Evolutionary conservation across 768 basidiomycete species (phyloP), one percentile per base, ranked within the genome.

Genomic region (Russula foetens): DNA sequence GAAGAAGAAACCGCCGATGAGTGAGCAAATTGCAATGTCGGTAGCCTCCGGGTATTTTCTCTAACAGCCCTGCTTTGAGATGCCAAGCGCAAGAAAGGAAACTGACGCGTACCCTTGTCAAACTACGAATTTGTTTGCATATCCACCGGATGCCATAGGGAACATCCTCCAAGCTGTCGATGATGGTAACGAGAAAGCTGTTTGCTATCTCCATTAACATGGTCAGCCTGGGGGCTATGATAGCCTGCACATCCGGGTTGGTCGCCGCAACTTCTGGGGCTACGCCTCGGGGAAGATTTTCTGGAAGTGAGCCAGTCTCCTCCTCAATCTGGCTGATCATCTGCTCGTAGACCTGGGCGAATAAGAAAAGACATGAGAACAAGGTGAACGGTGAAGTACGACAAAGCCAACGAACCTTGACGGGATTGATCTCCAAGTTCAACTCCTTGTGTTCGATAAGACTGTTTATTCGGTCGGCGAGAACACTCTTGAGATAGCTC

Each of bases 191-290:
- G 60, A 99, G 78, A 77, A 99, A 98, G 69, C 89, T 92, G 69
- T 98, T 98, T 50, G 97, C 97, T 62, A 99, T 99, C 72, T 99
- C 97, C 94, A 99, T 98, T 64, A 99, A 80, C 97, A 99, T 98
- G 3, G 94, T 95, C 51, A 98, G 75, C 24, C 97, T 85, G 17
- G 97, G 97, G 7, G 92, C 91, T 68, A 99, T 98, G 75, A 99
- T 97, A 51, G 94, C 92, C 71, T 98, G 96, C 23, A 99, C 97
- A 71, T 99, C 97, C 3, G 83, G 75, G 70, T 99, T 98, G 65
- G 92, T 90, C 9, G 92, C 84, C 3, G 97, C 97, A n/a, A 88
- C 77, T 73, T 99, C 97, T 14, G 95, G 94, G 11, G 95, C 80
- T 4, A 98, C 95, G 46, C 92, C 93, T 49, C 95, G 84, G 15